Base-by-base conservation (phyloP, 1,284 basidiomycete genomes). In the Ustanciosporium gigantosporum region DNA sequence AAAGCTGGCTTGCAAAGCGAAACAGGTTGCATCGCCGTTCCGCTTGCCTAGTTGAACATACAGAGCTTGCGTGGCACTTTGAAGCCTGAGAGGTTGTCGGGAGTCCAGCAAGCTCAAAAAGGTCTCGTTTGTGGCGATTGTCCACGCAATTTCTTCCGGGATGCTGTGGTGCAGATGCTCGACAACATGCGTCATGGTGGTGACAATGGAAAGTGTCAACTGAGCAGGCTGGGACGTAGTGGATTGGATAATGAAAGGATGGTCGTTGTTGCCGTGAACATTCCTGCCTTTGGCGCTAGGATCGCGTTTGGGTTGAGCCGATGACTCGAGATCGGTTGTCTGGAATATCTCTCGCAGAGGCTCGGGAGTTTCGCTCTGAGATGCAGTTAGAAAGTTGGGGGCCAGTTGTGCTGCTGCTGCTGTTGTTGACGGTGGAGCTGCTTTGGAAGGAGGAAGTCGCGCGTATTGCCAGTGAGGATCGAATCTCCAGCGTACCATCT, bases 101-200 rank as follows among this genome's bases (percentile, higher is more conserved):
- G 29, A 6, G 23, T 65, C 61, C 13, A 60, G 19, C 9, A 41
- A 16, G 2, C 37, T 47, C 7, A 60, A 31, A 0, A 65, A 32
- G 32, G 20, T 16, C 0, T 32, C 38, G 13, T 59, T 40, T n/a
- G 31, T 46, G 22, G 56, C 44, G 39, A 65, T 65, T 31, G 3
- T 3, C 61, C 61, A 65, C 0, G 56, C 56, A 19, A 37, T 39
- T 3, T 59, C 39, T 22, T 65, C 61, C 3, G 56, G 41, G 20
- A 65, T 39, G 20, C 45, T 25, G 4, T 25, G 16, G 19, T 24
- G 34, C 17, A 65, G 23, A 23, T 48, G 40, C 6, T 22, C 36
- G 14, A 55, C 31, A 22, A 46, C 45, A 16, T 27, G 22, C 24
- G 47, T 43, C 13, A 65, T 41, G 7, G 47, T 48, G 9, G 34